phyloP scores from a whole-genome alignment of 805 yeast genomes.

The Cyberlindnera americana region DNA sequence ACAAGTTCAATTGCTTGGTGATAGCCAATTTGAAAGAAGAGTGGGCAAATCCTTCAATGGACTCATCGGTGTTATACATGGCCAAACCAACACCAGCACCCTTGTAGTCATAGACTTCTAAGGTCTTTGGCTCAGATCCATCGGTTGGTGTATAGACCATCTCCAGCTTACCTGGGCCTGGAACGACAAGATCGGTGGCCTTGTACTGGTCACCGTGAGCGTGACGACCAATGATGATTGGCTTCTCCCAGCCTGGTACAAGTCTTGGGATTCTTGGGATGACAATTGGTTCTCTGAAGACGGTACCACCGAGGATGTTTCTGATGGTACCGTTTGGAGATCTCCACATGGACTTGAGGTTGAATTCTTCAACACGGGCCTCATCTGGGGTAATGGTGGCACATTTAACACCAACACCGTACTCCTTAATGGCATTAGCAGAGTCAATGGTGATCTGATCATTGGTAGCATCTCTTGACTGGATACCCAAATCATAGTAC shows the following conservation, averaged over 20 bases:
- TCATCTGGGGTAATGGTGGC: constrained; percentile 98
- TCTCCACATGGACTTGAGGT: constrained; percentile 93
- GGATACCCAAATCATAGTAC: constrained; percentile 88
- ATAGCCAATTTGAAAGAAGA: constrained; percentile 88
- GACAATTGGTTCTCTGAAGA: constrained; percentile 94
- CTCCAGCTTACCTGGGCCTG: constrained; percentile 75
- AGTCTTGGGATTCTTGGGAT: constrained; percentile 85
- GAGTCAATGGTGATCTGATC: constrained; percentile 88
- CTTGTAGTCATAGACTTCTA: constrained; percentile 64
- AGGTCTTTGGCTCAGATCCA: constrained; percentile 52
- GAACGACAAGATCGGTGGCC: constrained; percentile 82
- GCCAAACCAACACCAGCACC: constrained; percentile 76
- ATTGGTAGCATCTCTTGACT: constrained; percentile 80
- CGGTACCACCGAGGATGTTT: constrained; percentile 94
- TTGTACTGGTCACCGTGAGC: constrained; percentile 97
- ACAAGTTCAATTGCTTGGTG: constrained; percentile 72
- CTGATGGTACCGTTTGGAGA: constrained; percentile 97
- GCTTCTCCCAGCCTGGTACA: constrained; percentile 90
- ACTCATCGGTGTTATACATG: constrained; percentile 95
- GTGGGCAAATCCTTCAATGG: constrained; percentile 88
- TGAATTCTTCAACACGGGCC: constrained; percentile 88
- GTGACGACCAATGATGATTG: constrained; percentile 95
- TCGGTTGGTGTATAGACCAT: constrained; percentile 69
- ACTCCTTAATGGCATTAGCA: constrained; percentile 82
- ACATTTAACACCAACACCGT: constrained; percentile 94